phyloP scores from a whole-genome alignment of 2,329 filamentous ascomycete genomes.

The Ophiostoma pallidulum region DNA sequence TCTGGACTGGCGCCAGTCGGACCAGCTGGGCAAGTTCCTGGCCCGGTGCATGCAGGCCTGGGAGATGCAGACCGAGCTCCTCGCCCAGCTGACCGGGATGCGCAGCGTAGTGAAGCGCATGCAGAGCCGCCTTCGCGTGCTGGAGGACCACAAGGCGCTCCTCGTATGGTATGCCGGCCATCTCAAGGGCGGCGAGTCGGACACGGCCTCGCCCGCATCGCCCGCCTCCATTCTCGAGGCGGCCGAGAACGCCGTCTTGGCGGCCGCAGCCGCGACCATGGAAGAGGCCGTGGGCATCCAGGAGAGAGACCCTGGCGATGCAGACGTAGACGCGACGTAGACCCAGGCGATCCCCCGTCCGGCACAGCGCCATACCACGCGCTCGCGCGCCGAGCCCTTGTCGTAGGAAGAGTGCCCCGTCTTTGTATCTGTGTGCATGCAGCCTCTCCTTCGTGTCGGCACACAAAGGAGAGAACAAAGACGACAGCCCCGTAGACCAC shows the following conservation, averaged over 20 bases:
- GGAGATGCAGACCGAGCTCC: constrained; percentile 1
- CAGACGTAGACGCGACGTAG: too few species aligned
- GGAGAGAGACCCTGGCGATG: too few species aligned
- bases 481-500: too few species aligned
- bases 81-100: not conserved
- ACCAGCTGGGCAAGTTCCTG: constrained; percentile 3
- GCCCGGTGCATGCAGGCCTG: constrained; percentile 5
- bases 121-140: not conserved
- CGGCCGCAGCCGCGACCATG: not conserved
- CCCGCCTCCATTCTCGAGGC: not conserved
- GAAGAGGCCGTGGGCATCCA: not conserved
- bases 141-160: constrained; percentile 6
- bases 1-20: not conserved
- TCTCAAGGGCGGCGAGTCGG: not conserved
- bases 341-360: too few species aligned
- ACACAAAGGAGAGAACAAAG: too few species aligned
- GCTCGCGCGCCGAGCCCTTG: too few species aligned
- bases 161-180: constrained; percentile 7
- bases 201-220: not conserved
- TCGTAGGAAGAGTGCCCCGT: too few species aligned
- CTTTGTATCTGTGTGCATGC: too few species aligned
- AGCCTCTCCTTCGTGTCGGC: too few species aligned
- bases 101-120: not conserved
- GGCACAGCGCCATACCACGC: too few species aligned
- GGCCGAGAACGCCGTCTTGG: not conserved